Percentiles rank a stretch among this genome's conserved stretches.
Conservation (phyloP, 2,329 filamentous ascomycete genomes). For the Neocatenulostroma microsporum region DNA sequence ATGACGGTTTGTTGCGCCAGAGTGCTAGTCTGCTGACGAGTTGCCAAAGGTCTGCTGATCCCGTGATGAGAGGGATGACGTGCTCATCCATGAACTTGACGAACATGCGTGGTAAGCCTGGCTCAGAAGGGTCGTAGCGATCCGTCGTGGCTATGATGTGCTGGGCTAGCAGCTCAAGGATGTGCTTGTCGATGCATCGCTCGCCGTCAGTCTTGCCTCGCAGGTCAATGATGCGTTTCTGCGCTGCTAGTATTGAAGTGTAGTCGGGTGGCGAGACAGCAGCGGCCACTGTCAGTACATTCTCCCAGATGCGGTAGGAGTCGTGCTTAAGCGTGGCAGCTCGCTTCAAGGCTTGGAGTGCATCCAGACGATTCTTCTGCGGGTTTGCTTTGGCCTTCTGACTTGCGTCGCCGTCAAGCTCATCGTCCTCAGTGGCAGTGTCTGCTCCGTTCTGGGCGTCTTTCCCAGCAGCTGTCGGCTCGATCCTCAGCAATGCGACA, state of each 20-base stretch:
- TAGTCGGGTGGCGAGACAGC: conserved; percentile 69
- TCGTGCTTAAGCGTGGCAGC: conserved; percentile 76
- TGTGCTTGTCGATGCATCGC: conserved; percentile 64
- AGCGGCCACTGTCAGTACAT: conserved; percentile 79
- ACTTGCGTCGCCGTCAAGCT: conserved; percentile 27
- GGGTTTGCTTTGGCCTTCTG: conserved; percentile 30
- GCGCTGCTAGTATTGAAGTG: conserved; percentile 65
- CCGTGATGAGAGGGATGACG: conserved; percentile 77
- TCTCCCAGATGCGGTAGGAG: conserved; percentile 94
- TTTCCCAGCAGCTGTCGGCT: conserved; percentile 14
- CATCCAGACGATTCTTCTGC: conserved; percentile 59
- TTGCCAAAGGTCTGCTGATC: conserved; percentile 67
- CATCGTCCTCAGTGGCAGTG: conserved; percentile 23
- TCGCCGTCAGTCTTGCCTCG: conserved; percentile 61
- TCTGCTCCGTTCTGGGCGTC: no score
- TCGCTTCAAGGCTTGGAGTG: conserved; percentile 77
- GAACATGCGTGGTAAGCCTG: conserved; percentile 53
- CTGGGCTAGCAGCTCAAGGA: conserved; percentile 64
- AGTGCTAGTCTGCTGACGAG: conserved; percentile 63
- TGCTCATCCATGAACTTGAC: conserved; percentile 65
- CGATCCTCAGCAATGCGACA: conserved; percentile 57
- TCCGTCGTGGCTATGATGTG: conserved; percentile 52
- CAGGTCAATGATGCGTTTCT: conserved; percentile 68
- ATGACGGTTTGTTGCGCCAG: conserved; percentile 62
- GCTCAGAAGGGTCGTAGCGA: conserved; percentile 35